Conservation (phyloP, 2,329 filamentous ascomycete genomes). For the Venturiaceae sp. region DNA sequence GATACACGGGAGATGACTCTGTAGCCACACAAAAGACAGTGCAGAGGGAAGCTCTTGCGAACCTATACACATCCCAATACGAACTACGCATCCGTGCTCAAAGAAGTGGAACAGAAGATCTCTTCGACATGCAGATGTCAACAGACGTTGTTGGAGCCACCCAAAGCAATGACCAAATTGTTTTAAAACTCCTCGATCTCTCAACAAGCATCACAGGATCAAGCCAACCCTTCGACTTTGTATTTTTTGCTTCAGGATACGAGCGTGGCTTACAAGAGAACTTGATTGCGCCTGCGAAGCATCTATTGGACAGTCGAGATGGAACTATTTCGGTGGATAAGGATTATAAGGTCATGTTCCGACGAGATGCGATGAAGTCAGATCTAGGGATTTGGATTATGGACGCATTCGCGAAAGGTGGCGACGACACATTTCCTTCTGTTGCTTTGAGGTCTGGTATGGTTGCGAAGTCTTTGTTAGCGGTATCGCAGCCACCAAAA, state of each 20-base stretch:
- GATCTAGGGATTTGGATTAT: constrained; percentile 2
- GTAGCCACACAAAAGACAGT: too few species aligned
- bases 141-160: background rate
- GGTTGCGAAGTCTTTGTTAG: background rate
- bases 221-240: constrained; percentile 6
- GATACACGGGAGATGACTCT: background rate
- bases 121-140: background rate
- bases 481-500: background rate
- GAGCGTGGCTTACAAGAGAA: constrained; percentile 1
- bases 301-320: background rate
- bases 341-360: constrained; percentile 4
- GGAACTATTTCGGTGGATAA: background rate
- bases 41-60: background rate
- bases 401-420: background rate
- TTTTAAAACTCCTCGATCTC: background rate
- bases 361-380: background rate
- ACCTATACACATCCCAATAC: background rate
- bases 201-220: background rate
- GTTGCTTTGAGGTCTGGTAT: constrained; percentile 3
- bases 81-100: background rate
- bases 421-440: background rate
- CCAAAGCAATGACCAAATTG: background rate
- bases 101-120: background rate
- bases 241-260: constrained; percentile 5
- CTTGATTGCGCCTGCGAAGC: constrained; percentile 2